Evolutionary conservation across 371 early-diverging fungal species (phyloP), one percentile per base, ranked within the genome.

Genomic region (Mucor ambiguus): DNA sequence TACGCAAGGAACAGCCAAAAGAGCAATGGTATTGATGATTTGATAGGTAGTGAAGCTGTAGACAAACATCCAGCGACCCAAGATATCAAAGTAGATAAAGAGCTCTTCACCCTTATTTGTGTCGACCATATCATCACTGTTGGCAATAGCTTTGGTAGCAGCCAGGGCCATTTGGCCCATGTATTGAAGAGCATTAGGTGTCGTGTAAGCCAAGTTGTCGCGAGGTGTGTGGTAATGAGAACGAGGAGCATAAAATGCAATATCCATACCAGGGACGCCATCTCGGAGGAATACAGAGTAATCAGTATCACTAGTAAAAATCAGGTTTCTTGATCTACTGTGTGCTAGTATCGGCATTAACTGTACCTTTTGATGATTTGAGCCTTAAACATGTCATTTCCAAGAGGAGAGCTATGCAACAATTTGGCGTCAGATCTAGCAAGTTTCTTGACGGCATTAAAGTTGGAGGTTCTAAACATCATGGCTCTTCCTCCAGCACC

Each of bases 401-500:
- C 93, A 26, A 92, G 74, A 24, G 82, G 83, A 24, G 81, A 82
- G 0, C 79, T 77, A 46, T 83, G 80, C 16, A 68, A 26, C 8
- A 75, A 61, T 14, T 32, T 37, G 9, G 77, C 70, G 11, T 57
- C 48, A 12, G 75, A 71, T 43, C 66, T 58, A 7, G 80, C 77
- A 14, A 78, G 70, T 16, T 66, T 64, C 7, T 82, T 75, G 41
- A 91, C 81, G 20, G 77, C 77, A 44, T 73, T 73, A 43, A 81
- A 70, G 61, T 89, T 87, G 60, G 85, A 85, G 10, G 85, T 76
- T 41, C 91, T 85, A 78, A 92, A 92, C 18, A 93, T 69, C 52
- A 90, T 67, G 3, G 91, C 85, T 28, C 89, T 84, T 28, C 93
- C 93, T n/a, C 93, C 93, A 18, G 88, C 92, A 59, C 93, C 91